These are phyloP conservation scores for Anthracocystis walkeri DNA, from an alignment of 1,284 basidiomycete genomes.

Conservation along the genomic window DNA sequence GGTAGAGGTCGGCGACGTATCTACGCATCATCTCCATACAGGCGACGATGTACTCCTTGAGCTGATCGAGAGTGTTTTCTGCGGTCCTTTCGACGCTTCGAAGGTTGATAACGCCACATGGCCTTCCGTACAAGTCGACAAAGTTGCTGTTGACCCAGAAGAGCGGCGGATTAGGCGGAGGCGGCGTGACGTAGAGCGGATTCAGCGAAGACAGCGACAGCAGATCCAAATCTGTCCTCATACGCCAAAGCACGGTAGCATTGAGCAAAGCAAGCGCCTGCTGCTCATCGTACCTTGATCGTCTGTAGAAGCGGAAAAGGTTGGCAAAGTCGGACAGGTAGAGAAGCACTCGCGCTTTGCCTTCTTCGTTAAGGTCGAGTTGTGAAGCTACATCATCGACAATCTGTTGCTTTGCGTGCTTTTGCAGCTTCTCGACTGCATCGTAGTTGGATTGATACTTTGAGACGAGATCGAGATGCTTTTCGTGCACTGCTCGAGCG, in stretches of 20 bases:
- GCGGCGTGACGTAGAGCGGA: conserved; percentile 61
- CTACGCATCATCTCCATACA: conserved; percentile 65
- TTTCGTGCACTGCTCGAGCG: conserved; percentile 46
- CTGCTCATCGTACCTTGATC: conserved; percentile 48
- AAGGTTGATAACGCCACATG: conserved; percentile 62
- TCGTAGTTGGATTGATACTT: conserved; percentile 25
- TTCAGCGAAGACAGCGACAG: conserved; percentile 53
- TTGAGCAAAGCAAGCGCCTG: conserved; percentile 49
- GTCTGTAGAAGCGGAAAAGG: conserved; percentile 60
- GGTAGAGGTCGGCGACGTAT: conserved; percentile 55
- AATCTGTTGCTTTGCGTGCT: conserved; percentile 37
- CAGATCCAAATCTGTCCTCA: conserved; percentile 59
- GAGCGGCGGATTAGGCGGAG: conserved; percentile 56
- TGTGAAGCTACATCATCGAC: conserved; percentile 29
- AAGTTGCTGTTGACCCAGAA: conserved; percentile 66
- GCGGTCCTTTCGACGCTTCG: conserved; percentile 59
- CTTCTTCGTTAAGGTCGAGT: conserved; percentile 41
- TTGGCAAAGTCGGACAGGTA: conserved; percentile 51
- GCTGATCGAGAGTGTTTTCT: conserved; percentile 58
- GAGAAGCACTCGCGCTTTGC: conserved; percentile 21
- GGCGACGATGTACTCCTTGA: conserved; percentile 67
- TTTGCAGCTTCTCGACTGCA: conserved; percentile 27
- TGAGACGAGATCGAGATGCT: conserved; percentile 46
- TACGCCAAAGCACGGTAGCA: conserved; percentile 56
- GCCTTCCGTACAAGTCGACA: conserved; percentile 60